These are phyloP conservation scores for Biscogniauxia marginata DNA, from an alignment of 2,329 filamentous ascomycete genomes.

Conservation along the genomic window DNA sequence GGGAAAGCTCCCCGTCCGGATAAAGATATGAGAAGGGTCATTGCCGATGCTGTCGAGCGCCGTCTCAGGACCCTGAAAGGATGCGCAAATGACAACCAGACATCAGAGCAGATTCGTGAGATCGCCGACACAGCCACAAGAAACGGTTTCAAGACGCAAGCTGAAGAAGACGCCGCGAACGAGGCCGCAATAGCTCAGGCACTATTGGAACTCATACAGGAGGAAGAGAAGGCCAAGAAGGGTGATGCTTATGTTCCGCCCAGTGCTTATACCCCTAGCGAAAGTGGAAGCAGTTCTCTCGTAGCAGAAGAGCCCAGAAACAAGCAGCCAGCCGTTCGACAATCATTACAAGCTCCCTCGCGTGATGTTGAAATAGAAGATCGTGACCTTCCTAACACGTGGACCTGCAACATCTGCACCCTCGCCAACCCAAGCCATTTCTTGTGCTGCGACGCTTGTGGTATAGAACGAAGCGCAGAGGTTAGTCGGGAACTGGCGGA, in stretches of 20 bases:
- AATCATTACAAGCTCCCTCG: neutral
- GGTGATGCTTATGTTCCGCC: constrained; percentile 52
- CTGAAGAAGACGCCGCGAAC: constrained; percentile 86
- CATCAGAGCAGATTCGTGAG: constrained; percentile 64
- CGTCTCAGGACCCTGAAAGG: constrained; percentile 67
- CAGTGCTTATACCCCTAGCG: constrained; percentile 51
- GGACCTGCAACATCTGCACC: constrained; percentile 58
- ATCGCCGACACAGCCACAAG: constrained; percentile 62
- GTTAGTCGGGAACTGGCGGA: constrained; percentile 20
- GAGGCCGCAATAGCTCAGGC: constrained; percentile 83
- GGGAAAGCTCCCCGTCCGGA: constrained; percentile 54
- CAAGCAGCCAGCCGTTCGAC: neutral
- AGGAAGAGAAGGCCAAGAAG: constrained; percentile 63
- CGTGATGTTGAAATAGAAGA: neutral
- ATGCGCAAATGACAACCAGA: constrained; percentile 71
- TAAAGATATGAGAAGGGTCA: constrained; percentile 68
- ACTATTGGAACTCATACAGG: constrained; percentile 80
- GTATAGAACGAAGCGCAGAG: constrained; percentile 40
- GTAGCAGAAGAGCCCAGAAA: constrained; percentile 1
- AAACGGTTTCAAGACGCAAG: constrained; percentile 78
- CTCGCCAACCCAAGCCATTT: constrained; percentile 52
- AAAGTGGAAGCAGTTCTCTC: constrained; percentile 34
- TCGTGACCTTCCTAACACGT: constrained; percentile 31
- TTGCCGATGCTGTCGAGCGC: constrained; percentile 69
- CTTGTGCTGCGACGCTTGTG: constrained; percentile 58